A percentile compares a stretch with the other conserved stretches of the same genome.
phyloP scores from a whole-genome alignment of 2,329 filamentous ascomycete species.

The Chrysosporium keratinophilum region DNA sequence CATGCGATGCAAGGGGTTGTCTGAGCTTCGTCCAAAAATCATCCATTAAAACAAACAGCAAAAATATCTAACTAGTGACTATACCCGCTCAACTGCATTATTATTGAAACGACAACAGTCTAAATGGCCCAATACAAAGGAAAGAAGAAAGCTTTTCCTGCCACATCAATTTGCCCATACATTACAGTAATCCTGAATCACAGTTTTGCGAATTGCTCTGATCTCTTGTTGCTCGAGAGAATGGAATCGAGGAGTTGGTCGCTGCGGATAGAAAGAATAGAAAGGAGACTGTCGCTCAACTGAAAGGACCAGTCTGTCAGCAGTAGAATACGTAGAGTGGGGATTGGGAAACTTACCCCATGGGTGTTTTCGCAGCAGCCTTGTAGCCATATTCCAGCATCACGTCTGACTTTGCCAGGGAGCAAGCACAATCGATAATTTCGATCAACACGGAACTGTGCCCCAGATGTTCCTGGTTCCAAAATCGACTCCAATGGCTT shows the following conservation, averaged over 20 bases:
- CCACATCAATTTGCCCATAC: background rate
- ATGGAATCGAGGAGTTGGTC: slow-evolving; percentile 18
- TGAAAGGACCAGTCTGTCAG: slow-evolving; percentile 3
- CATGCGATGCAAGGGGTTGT: too few species aligned
- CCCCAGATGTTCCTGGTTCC: slow-evolving; percentile 4
- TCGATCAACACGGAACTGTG: slow-evolving; percentile 49
- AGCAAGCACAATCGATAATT: slow-evolving; percentile 71
- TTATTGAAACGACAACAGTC: background rate
- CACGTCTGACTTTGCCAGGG: slow-evolving; percentile 54
- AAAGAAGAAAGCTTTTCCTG: background rate
- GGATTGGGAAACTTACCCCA: slow-evolving; percentile 38
- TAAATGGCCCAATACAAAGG: background rate
- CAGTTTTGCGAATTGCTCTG: slow-evolving; percentile 14
- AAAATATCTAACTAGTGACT: too few species aligned
- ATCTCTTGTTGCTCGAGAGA: slow-evolving; percentile 12
- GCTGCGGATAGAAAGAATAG: slow-evolving; percentile 54
- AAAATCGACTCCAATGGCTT: slow-evolving; percentile 25
- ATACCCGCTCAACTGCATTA: background rate
- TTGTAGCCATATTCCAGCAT: slow-evolving; percentile 81
- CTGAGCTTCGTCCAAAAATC: too few species aligned
- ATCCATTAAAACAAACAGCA: too few species aligned
- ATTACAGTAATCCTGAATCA: slow-evolving; percentile 8
- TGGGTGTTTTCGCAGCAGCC: slow-evolving; percentile 90
- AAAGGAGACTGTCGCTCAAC: slow-evolving; percentile 70
- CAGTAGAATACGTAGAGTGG: background rate